Base-by-base conservation (phyloP, 345 rosid species). In the Rhizophora mangle region DNA sequence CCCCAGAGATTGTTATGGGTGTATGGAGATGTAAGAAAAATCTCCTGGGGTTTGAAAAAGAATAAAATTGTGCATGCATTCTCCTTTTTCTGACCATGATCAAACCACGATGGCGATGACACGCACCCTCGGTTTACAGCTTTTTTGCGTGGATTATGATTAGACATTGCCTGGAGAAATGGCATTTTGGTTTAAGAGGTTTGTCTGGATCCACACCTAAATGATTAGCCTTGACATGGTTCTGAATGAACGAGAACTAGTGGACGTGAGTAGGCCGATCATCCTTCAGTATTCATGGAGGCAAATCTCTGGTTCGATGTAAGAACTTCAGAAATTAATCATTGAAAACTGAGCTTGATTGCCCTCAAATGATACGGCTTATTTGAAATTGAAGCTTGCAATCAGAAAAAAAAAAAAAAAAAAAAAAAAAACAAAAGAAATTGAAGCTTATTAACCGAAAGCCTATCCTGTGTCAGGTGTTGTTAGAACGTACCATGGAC, bases 71-170 rank as follows among this genome's bases (percentile, higher is more conserved):
- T 21, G 59, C 49, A n/a, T 29, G 22, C 20, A 68, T n/a, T 22
- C 53, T 67, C 62, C 54, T 55, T 36, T 62, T 67, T 67, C 21
- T 55, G 62, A 36, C 70, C 52, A 55, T 31, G 1, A 8, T 27
- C 24, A 27, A n/a, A 30, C 51, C 49, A 70, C 59, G 69, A 66
- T 49, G 66, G 66, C 8, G 78, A 69, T 69, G 72, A 73, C 63
- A 47, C 32, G 19, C 30, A 31, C 8, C 2, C 20, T 9, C 43
- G 74, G 72, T 39, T 36, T 62, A 4, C 77, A 68, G 65, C 72
- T 57, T 72, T 72, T 65, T 49, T 31, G 11, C 29, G 36, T 8
- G 31, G 19, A 24, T 63, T 67, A 61, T 71, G 69, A 72, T 19
- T n/a, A 43, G 15, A 62, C 62, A 65, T 63, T 26, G 54, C 71